Evolutionary conservation across 257 asterid genomes (phyloP).

Genomic region (Prunella vulgaris): DNA sequence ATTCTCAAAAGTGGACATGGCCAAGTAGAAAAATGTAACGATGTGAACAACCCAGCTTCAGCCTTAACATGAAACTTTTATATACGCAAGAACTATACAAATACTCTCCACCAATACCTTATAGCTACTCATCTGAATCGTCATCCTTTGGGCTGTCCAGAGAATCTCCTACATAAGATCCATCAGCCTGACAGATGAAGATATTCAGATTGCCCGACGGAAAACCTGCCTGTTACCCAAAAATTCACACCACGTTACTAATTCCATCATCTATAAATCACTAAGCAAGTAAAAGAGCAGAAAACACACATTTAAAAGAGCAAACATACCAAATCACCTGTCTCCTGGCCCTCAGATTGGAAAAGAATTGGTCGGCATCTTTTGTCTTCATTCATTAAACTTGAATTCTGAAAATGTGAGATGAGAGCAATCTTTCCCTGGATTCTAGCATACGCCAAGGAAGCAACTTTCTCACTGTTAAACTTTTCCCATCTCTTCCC

Average conservation of each 20-base stretch:
- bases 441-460: constrained; percentile 89
- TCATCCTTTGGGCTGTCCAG: constrained; percentile 68
- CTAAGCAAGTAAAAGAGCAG: not conserved
- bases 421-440: constrained; percentile 81
- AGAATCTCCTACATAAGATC: constrained; percentile 75
- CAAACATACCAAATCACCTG: constrained; percentile 56
- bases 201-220: constrained; percentile 72
- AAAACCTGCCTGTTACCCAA: constrained; percentile 47
- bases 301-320: too few species aligned
- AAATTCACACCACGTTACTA: constrained; percentile 14
- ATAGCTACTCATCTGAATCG: constrained; percentile 37
- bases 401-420: constrained; percentile 92
- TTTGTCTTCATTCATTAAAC: constrained; percentile 95
- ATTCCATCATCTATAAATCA: not conserved
- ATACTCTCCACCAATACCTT: constrained; percentile 20
- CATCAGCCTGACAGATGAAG: constrained; percentile 78
- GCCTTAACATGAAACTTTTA: constrained; percentile 23
- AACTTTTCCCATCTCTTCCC: constrained; percentile 99
- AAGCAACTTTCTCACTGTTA: constrained; percentile 92
- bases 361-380: constrained; percentile 86
- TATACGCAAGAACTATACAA: constrained; percentile 35
- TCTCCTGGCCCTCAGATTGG: constrained; percentile 72
- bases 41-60: constrained; percentile 20
- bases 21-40: constrained; percentile 19
- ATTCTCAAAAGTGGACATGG: constrained; percentile 41